Percentiles rank a stretch among this genome's conserved stretches.
Evolutionary conservation across 345 rosid genomes (phyloP).

Genomic region (Kernera saxatilis): DNA sequence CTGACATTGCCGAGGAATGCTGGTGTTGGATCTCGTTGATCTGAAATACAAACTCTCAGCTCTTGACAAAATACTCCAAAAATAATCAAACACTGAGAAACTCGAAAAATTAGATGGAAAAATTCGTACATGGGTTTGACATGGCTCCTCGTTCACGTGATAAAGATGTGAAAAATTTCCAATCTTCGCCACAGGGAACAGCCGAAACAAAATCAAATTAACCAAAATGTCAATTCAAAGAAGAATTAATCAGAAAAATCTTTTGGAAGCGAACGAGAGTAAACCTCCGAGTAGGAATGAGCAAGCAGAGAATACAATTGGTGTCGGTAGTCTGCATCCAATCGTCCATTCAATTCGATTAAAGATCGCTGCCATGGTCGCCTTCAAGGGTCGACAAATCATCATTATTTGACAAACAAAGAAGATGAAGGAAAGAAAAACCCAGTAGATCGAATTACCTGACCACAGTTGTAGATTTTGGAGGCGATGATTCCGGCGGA

Average conservation of each 20-base stretch:
- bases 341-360: slow-evolving; percentile 58
- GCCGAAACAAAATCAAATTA: background rate
- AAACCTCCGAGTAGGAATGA: slow-evolving; percentile 71
- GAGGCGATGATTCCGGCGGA: slow-evolving; percentile 28
- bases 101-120: background rate
- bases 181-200: slow-evolving; percentile 36
- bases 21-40: background rate
- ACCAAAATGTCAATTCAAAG: background rate
- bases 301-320: slow-evolving; percentile 42
- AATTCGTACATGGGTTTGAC: slow-evolving; percentile 51
- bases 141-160: slow-evolving; percentile 42
- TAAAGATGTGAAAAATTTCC: slow-evolving; percentile 65
- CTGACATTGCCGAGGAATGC: slow-evolving; percentile 1
- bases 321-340: slow-evolving; percentile 49
- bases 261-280: background rate
- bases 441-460: slow-evolving; percentile 25
- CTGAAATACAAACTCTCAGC: slow-evolving; percentile 31
- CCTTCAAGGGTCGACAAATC: slow-evolving; percentile 12
- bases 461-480: slow-evolving; percentile 23
- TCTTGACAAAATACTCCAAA: background rate
- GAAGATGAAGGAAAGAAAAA: background rate
- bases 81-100: background rate
- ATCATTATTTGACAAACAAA: background rate
- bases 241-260: background rate
- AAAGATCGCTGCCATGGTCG: slow-evolving; percentile 53